These are phyloP conservation scores for Suillus hirtellus DNA, from an alignment of 768 basidiomycete species.

Conservation along the genomic window DNA sequence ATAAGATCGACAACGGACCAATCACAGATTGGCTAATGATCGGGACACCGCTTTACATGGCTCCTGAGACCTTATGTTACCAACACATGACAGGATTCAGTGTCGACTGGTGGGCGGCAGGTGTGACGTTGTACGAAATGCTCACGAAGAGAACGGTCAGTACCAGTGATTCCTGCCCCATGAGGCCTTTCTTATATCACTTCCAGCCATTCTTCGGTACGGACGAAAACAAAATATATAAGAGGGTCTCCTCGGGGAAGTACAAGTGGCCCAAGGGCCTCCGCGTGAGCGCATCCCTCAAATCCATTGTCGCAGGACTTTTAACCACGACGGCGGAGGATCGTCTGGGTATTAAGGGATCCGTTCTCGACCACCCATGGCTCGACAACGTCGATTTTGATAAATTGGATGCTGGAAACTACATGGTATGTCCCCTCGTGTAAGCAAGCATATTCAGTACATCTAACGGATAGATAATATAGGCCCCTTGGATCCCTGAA, in stretches of 20 bases:
- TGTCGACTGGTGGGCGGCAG: conserved; percentile 59
- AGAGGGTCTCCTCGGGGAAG: conserved; percentile 25
- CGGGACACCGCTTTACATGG: conserved; percentile 50
- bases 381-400: conserved; percentile 48
- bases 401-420: conserved; percentile 42
- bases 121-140: conserved; percentile 56
- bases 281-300: conserved; percentile 40
- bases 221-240: conserved; percentile 27
- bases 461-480: conserved; percentile 11
- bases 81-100: conserved; percentile 28
- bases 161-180: conserved; percentile 5
- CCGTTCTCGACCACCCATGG: conserved; percentile 46
- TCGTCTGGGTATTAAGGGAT: conserved; percentile 41
- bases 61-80: conserved; percentile 45
- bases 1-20: conserved; percentile 20
- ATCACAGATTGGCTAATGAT: conserved; percentile 33
- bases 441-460: background rate
- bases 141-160: conserved; percentile 37
- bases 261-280: conserved; percentile 41
- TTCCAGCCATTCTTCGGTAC: conserved; percentile 17
- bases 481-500: conserved; percentile 47
- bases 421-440: conserved; percentile 40
- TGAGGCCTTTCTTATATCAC: background rate
- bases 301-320: conserved; percentile 43
- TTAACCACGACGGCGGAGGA: conserved; percentile 30